Conservation (phyloP, 495 filamentous ascomycete species). For the Penicillium odoratum region DNA sequence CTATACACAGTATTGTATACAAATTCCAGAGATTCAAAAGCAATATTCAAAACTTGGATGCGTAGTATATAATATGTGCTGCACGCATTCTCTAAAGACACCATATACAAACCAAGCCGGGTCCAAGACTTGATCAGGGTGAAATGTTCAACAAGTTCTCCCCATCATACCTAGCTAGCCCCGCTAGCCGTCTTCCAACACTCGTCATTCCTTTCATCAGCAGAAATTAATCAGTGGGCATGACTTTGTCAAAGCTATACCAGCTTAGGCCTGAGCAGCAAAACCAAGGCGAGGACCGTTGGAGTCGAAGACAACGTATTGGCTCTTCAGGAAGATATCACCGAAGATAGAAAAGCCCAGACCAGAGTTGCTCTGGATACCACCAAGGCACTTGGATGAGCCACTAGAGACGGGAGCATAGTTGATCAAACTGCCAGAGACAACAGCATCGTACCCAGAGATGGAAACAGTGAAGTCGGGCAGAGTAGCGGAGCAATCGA, state of each 20-base stretch:
- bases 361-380: conserved; percentile 61
- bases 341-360: conserved; percentile 71
- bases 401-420: conserved; percentile 41
- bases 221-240: not conserved
- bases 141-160: conserved; percentile 17
- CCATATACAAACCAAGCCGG: conserved; percentile 27
- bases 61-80: conserved; percentile 20
- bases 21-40: not conserved
- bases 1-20: no score
- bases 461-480: conserved; percentile 65
- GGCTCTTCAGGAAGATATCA: conserved; percentile 76
- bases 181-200: conserved; percentile 17
- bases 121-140: conserved; percentile 16
- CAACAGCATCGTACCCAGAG: conserved; percentile 42
- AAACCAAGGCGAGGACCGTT: conserved; percentile 59
- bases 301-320: conserved; percentile 74
- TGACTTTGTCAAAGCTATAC: not conserved
- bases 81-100: conserved; percentile 23
- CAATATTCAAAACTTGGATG: conserved; percentile 7
- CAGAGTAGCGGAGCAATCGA: conserved; percentile 61
- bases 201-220: not conserved
- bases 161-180: conserved; percentile 15
- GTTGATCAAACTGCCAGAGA: conserved; percentile 46
- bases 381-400: conserved; percentile 60
- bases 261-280: conserved; percentile 45